Conservation (phyloP, 1,284 basidiomycete genomes). For the Agroathelia rolfsii region DNA sequence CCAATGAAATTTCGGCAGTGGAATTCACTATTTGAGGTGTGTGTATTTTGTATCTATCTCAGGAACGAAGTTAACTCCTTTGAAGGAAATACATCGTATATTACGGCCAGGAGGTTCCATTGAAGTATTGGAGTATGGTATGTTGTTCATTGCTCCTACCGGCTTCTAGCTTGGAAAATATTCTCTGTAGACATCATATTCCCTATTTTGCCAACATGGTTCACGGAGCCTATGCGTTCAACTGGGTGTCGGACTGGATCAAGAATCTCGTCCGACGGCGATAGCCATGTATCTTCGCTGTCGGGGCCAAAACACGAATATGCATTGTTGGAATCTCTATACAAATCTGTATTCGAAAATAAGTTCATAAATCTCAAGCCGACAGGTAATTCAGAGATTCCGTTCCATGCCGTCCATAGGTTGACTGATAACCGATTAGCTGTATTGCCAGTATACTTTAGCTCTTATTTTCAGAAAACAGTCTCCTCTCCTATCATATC, state of each 20-base stretch:
- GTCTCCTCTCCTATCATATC: constrained; percentile 48
- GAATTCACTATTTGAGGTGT: constrained; percentile 57
- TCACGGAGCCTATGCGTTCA: constrained; percentile 45
- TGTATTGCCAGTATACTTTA: constrained; percentile 59
- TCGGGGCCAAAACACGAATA: constrained; percentile 41
- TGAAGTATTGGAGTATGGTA: constrained; percentile 64
- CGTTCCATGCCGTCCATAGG: no score
- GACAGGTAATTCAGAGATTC: constrained; percentile 31
- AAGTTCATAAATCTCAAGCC: constrained; percentile 60
- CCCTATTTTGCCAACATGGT: constrained; percentile 54
- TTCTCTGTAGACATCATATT: constrained; percentile 44
- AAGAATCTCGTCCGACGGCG: constrained; percentile 3
- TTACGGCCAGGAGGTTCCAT: constrained; percentile 58
- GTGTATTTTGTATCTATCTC: constrained; percentile 11
- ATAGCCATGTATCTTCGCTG: constrained; percentile 20
- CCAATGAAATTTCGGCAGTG: constrained; percentile 34
- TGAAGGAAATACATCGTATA: constrained; percentile 59
- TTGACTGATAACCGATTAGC: no score
- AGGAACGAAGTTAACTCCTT: constrained; percentile 2
- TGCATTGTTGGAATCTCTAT: constrained; percentile 53
- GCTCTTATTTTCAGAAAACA: constrained; percentile 60
- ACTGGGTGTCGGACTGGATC: constrained; percentile 5
- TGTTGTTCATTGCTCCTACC: constrained; percentile 10
- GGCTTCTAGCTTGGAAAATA: not conserved
- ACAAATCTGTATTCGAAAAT: constrained; percentile 50